Evolutionary conservation across 108 stramenopile genomes (phyloP).

Genomic region (Nitzschia palea): DNA sequence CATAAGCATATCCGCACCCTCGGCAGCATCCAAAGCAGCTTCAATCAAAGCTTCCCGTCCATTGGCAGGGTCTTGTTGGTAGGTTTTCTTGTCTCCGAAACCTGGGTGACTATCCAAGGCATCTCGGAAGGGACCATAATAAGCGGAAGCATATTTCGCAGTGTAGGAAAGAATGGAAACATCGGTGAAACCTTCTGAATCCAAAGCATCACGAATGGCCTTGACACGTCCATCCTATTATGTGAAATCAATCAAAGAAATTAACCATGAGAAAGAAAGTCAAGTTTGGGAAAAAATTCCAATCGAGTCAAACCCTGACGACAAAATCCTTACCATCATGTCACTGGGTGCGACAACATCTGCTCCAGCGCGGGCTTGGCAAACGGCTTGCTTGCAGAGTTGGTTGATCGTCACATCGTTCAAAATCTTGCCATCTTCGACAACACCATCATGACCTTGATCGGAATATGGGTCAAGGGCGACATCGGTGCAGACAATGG

Average conservation of each 20-base stretch:
- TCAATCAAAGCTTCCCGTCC: constrained; percentile 95
- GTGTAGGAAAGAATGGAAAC: constrained; percentile 99
- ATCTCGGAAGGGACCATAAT: constrained; percentile 99
- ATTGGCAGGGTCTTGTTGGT: constrained; percentile 99
- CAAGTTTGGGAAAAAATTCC: constrained; percentile 1
- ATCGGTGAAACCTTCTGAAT: constrained; percentile 98
- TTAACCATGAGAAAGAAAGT: constrained; percentile 1
- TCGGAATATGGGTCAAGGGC: constrained; percentile 98
- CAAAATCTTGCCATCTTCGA: constrained; percentile 92
- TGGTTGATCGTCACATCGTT: constrained; percentile 97
- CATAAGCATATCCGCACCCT: constrained; percentile 99
- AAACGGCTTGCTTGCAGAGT: constrained; percentile 96
- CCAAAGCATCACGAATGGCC: constrained; percentile 96
- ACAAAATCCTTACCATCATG: constrained; percentile 81
- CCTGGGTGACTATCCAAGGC: constrained; percentile 96
- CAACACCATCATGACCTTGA: constrained; percentile 98
- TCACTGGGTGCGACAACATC: constrained; percentile 97
- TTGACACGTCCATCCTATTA: constrained; percentile 96
- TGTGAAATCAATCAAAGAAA: constrained; percentile 5
- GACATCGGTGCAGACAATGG: constrained; percentile 93
- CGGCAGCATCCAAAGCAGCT: constrained; percentile 93
- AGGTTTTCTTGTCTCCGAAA: constrained; percentile 98
- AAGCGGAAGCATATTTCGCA: constrained; percentile 98
- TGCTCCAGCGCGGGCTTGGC: constrained; percentile 94
- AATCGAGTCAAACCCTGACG: too few relatives aligned